These are phyloP conservation scores for Plasmodium malariae DNA, from an alignment of 169 alveolate species.

Conservation along the genomic window DNA sequence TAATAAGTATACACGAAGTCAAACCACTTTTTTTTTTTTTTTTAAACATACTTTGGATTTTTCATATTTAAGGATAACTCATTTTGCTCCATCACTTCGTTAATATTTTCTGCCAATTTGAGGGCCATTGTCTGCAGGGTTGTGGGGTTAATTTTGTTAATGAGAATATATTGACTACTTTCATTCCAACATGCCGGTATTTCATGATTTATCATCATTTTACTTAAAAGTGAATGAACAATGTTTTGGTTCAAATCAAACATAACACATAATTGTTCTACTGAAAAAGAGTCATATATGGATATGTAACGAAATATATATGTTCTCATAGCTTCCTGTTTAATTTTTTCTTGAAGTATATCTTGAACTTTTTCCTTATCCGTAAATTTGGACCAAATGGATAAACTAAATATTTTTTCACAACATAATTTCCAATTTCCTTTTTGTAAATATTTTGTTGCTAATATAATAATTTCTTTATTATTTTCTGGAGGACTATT, in stretches of 20 bases:
- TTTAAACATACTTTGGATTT: slow-evolving; percentile 88
- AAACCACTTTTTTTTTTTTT: neutral
- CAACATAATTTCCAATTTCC: slow-evolving; percentile 96
- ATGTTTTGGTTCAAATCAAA: slow-evolving; percentile 86
- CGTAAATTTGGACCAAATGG: slow-evolving; percentile 90
- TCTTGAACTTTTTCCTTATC: slow-evolving; percentile 90
- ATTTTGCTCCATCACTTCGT: slow-evolving; percentile 90
- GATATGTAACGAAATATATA: slow-evolving; percentile 91
- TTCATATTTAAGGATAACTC: slow-evolving; percentile 90
- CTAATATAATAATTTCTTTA: slow-evolving; percentile 93
- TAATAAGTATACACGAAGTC: neutral
- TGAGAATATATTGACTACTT: slow-evolving; percentile 89
- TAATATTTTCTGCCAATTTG: slow-evolving; percentile 88
- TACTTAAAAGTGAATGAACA: slow-evolving; percentile 91
- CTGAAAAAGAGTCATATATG: slow-evolving; percentile 90
- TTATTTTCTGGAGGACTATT: slow-evolving; percentile 97
- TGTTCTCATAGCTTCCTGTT: slow-evolving; percentile 95
- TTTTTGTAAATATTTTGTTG: slow-evolving; percentile 92
- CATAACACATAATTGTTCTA: slow-evolving; percentile 89
- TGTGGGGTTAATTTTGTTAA: slow-evolving; percentile 92
- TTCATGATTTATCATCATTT: slow-evolving; percentile 93
- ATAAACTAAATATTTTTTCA: slow-evolving; percentile 86
- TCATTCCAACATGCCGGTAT: slow-evolving; percentile 94
- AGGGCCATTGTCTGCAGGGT: slow-evolving; percentile 90
- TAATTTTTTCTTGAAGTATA: slow-evolving; percentile 89